Percentiles rank a stretch among this genome's conserved stretches.
phyloP scores from a whole-genome alignment of 352 stramenopile species.

The Elongisporangium senticosum region DNA sequence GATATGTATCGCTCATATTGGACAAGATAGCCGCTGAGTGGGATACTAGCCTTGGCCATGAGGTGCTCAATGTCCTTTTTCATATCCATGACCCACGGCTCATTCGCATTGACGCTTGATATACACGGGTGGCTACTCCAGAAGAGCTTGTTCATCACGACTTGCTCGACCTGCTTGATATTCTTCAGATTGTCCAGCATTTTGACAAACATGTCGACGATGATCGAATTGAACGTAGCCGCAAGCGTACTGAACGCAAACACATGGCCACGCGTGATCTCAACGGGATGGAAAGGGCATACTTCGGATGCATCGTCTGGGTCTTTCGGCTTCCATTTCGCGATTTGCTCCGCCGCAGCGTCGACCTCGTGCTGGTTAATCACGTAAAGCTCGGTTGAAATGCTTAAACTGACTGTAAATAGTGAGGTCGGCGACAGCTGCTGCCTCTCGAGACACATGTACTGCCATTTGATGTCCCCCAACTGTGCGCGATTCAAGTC shows the following conservation, averaged over 20 bases:
- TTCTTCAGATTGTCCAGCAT: slow-evolving; percentile 78
- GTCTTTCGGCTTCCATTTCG: slow-evolving; percentile 59
- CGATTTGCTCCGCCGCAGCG: slow-evolving; percentile 32
- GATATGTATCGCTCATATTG: slow-evolving; percentile 81
- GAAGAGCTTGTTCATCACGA: slow-evolving; percentile 94
- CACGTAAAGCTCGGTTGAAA: slow-evolving; percentile 61
- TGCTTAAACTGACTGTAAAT: slow-evolving; percentile 67
- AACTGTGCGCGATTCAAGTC: slow-evolving; percentile 59
- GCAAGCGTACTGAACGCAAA: slow-evolving; percentile 74
- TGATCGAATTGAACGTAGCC: slow-evolving; percentile 40
- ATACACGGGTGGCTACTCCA: slow-evolving; percentile 92
- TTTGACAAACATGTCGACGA: slow-evolving; percentile 72
- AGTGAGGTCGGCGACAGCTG: slow-evolving; percentile 47
- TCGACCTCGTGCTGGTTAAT: slow-evolving; percentile 81
- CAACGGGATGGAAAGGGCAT: slow-evolving; percentile 42
- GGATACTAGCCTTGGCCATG: slow-evolving; percentile 51
- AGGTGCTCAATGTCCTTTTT: slow-evolving; percentile 46
- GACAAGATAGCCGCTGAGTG: slow-evolving; percentile 71
- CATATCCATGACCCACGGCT: slow-evolving; percentile 78
- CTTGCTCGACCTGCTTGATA: slow-evolving; percentile 87
- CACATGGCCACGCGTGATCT: slow-evolving; percentile 35
- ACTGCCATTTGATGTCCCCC: slow-evolving; percentile 74
- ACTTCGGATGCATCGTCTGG: slow-evolving; percentile 58
- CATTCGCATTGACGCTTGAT: slow-evolving; percentile 67
- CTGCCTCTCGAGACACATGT: slow-evolving; percentile 70